Evolutionary conservation across 805 yeast species (phyloP), one percentile per base, ranked within the genome.

Genomic region (Starmera quercuum): DNA sequence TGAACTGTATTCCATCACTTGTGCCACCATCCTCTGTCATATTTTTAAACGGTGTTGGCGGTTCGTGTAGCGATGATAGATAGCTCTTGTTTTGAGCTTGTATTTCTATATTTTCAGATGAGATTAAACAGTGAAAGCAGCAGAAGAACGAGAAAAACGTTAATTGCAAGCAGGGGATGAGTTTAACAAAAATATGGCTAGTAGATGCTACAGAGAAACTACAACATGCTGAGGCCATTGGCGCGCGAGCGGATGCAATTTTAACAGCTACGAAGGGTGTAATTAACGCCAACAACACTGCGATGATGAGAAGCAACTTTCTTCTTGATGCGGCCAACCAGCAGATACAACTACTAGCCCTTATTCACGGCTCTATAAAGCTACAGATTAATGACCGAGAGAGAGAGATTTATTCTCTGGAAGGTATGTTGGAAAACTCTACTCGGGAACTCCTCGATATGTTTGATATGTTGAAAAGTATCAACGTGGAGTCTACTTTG

Each of bases 191-290:
- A 20, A 41, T 40, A 16, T 68, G 74, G 71, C 55, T 62, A 7
- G 41, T 46, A 11, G 73, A 68, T 45, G 76, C 83, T 0, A 64
- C 68, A 29, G 55, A 51, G 35, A 65, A 69, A 16, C 59, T 76
- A 23, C 51, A 63, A 2, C 59, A 62, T 11, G 81, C 79, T 0
- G 75, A 70, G 35, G 56, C 60, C 7, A 46, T 71, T 4, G 75
- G 83, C 33, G 61, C 63, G n/a, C 63, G 61, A 22, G 78, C 81
- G 14, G 69, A 68, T 44, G 42, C 46, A 15, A 47, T 54, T 16
- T 58, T 73, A 7, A 51, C 56, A 1, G 51, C 54, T 9, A 59
- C 68, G 2, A 51, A 56, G 22, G 49, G 46, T n/a, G 50, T 59
- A 11, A 54, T 73, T 7, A 61, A 59, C 22, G 42, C 49, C 17